Evolutionary conservation across 2,329 filamentous ascomycete species (phyloP).

Genomic region (Epichloe typhina): DNA sequence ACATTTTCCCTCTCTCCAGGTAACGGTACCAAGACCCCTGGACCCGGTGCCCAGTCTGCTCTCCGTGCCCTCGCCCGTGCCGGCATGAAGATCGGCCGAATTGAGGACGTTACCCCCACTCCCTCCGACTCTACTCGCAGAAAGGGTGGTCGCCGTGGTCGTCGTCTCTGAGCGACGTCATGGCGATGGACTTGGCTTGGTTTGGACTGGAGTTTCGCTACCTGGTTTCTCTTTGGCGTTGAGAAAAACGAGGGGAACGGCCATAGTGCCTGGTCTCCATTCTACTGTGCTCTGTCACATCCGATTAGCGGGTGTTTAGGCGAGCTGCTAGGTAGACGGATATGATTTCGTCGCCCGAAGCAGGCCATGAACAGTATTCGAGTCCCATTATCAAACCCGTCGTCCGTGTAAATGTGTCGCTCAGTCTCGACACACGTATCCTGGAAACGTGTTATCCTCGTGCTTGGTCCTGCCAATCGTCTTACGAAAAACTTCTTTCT

Average conservation of each 20-base stretch:
- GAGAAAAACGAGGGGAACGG: conserved; percentile 65
- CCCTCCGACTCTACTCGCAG: conserved; percentile 98
- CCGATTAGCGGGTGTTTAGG: conserved; percentile 12
- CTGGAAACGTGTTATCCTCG: no score
- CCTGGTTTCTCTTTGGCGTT: conserved; percentile 47
- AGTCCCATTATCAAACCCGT: conserved; percentile 10
- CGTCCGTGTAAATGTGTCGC: conserved; percentile 1
- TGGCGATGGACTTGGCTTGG: conserved; percentile 13
- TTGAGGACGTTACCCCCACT: conserved; percentile 98
- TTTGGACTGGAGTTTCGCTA: conserved; percentile 26
- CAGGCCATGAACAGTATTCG: conserved; percentile 28
- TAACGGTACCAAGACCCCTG: conserved; percentile 99
- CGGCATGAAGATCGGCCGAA: conserved; percentile 99
- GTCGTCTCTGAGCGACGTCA: conserved; percentile 68
- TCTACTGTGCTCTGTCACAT: conserved; percentile 34
- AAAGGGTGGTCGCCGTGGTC: conserved; percentile 99
- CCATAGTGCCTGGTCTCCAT: conserved; percentile 51
- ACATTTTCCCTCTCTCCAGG: conserved; percentile 30
- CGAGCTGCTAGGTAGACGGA: conserved; percentile 25
- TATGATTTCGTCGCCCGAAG: conserved; percentile 31
- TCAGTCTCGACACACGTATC: not conserved
- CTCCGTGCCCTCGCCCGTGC: conserved; percentile 97
- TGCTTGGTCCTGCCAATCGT: no score
- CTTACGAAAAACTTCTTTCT: not conserved
- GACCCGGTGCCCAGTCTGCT: conserved; percentile 96